Evolutionary conservation across 805 yeast genomes (phyloP), one percentile per base, ranked within the genome.

Genomic region (Saturnispora saitoi): DNA sequence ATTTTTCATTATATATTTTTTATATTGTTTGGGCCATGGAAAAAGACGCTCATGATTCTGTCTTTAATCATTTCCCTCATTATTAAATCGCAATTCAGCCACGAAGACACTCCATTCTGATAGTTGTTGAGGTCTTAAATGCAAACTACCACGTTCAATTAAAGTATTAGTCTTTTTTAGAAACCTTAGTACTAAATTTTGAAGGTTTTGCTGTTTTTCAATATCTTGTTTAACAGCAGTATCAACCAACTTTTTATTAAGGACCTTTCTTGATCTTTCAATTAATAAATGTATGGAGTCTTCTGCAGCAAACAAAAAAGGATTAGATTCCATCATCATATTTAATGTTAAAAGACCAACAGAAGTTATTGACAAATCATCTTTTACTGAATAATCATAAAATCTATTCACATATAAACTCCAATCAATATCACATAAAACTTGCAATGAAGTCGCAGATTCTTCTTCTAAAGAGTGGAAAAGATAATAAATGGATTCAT

Each of bases 141-240:
- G 56, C 14, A 61, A 47, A 8, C 26, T 24, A 6, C 58, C 56
- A 4, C 51, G 47, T 22, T 55, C 55, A 31, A 61, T 48, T 41
- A 60, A 29, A 4, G 31, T 14, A 46, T 62, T 53, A 5, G 60
- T 45, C 45, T 59, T 63, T 37, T 56, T 57, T 45, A 60, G 55
- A 48, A 63, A 63, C 47, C 69, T 53, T n/a, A 64, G 45, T 10
- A 65, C 53, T 14, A 66, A 62, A 44, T 58, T 66, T 37, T 57
- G 50, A 3, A 63, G 56, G 51, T 79, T 84, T 49, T 75, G 72
- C 47, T 71, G 71, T 50, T 72, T 74, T 56, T 81, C 88, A 22
- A 75, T 63, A 49, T 81, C 87, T 59, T 82, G 86, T 47, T 81
- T 75, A n/a, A 81, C 78, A 7, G 87, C 83, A 47, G 73, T 79